A percentile compares a stretch with the other conserved stretches of the same genome.
phyloP scores from a whole-genome alignment of 495 filamentous ascomycete genomes.

The Tuber melanosporum region DNA sequence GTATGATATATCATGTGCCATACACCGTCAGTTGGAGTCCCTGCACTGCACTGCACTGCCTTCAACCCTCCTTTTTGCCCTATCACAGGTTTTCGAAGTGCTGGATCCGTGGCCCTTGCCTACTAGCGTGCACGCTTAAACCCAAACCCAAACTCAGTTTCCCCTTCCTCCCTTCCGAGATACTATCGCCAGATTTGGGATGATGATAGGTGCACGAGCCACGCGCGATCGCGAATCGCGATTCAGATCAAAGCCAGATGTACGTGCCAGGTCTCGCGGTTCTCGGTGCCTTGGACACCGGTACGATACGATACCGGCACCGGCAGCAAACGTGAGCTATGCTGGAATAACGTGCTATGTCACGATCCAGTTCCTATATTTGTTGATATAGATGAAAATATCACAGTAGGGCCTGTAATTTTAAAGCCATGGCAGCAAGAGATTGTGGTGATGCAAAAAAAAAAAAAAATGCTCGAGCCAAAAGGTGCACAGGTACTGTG shows the following conservation, averaged over 20 bases:
- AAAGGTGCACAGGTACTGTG: background rate
- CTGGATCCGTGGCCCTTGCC: background rate
- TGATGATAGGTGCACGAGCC: slow-evolving; percentile 2
- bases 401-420: background rate
- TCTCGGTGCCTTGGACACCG: background rate
- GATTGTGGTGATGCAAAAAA: background rate
- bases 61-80: background rate
- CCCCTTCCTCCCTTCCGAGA: background rate
- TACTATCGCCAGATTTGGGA: background rate
- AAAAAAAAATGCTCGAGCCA: background rate
- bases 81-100: background rate
- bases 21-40: background rate
- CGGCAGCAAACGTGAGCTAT: background rate
- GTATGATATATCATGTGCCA: background rate
- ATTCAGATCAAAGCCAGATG: background rate
- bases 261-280: slow-evolving; percentile 1
- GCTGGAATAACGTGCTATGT: background rate
- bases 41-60: background rate
- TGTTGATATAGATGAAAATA: background rate
- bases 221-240: slow-evolving; percentile 3
- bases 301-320: background rate
- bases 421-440: background rate
- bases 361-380: background rate
- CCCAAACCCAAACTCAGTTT: background rate
- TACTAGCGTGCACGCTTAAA: background rate